A percentile compares a stretch with the other conserved stretches of the same genome.
Evolutionary conservation across 306 rosid species (phyloP).

Genomic region (Malus asiatica): DNA sequence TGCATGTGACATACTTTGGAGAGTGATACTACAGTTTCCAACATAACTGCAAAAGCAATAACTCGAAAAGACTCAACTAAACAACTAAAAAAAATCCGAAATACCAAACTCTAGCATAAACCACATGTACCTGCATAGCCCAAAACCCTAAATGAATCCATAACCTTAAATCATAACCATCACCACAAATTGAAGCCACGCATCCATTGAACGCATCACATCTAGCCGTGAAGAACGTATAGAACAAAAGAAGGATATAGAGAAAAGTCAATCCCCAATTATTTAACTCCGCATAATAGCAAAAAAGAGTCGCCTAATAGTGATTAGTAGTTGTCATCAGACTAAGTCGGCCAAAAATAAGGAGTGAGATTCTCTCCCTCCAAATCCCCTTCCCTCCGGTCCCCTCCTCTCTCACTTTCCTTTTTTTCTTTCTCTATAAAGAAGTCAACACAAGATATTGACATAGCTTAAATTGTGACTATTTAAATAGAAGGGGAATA

Average conservation of each 20-base stretch:
- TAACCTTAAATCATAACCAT: background rate
- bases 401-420: too few relatives aligned
- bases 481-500: too few relatives aligned
- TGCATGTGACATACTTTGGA: too few relatives aligned
- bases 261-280: background rate
- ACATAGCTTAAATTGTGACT: too few relatives aligned
- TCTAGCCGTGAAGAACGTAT: background rate
- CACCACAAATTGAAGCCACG: background rate
- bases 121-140: too few relatives aligned
- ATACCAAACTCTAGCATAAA: too few relatives aligned
- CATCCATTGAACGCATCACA: background rate
- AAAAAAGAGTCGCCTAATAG: background rate
- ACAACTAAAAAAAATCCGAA: background rate
- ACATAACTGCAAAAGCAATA: too few relatives aligned
- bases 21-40: accelerated
- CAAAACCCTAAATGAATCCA: background rate
- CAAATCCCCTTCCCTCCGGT: too few relatives aligned
- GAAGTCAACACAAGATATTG: too few relatives aligned
- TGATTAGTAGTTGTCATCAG: background rate
- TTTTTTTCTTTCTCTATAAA: too few relatives aligned
- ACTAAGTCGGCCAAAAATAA: background rate
- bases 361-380: too few relatives aligned
- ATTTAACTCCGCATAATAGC: background rate
- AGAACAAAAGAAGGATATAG: background rate
- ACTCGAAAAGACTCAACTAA: background rate